phyloP scores from a whole-genome alignment of 2,329 filamentous ascomycete genomes.

The Exophiala sideris region DNA sequence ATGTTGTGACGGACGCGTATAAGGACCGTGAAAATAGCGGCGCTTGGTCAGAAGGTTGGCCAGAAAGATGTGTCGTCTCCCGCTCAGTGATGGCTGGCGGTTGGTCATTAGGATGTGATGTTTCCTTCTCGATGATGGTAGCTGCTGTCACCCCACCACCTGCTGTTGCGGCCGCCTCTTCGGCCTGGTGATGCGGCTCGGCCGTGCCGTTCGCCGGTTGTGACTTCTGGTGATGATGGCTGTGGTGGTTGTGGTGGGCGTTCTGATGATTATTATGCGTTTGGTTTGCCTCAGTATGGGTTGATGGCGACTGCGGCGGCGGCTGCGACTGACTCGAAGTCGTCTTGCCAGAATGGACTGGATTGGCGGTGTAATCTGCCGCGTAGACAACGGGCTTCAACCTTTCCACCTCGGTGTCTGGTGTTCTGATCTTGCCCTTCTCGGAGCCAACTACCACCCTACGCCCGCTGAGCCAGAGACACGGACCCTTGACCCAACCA shows the following conservation, averaged over 20 bases:
- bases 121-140: constrained; percentile 11
- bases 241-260: no score
- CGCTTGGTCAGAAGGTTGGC: no score
- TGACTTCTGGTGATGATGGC: no score
- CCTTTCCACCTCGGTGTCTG: constrained; percentile 21
- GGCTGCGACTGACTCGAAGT: constrained; percentile 3
- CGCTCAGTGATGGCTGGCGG: background rate
- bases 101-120: constrained; percentile 4
- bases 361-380: constrained; percentile 25
- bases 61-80: no score
- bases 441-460: constrained; percentile 28
- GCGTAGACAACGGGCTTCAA: constrained; percentile 26
- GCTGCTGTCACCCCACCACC: constrained; percentile 12
- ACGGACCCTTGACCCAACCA: constrained; percentile 28
- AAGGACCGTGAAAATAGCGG: no score
- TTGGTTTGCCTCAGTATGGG: background rate
- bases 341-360: constrained; percentile 24
- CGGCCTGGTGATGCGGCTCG: constrained; percentile 16
- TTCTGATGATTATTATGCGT: no score
- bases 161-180: constrained; percentile 9
- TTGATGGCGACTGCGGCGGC: background rate
- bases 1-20: background rate
- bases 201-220: constrained; percentile 9
- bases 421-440: constrained; percentile 25
- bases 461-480: constrained; percentile 27